phyloP scores from a whole-genome alignment of 2,329 filamentous ascomycete species.

The Aspergillus quadricinctus region DNA sequence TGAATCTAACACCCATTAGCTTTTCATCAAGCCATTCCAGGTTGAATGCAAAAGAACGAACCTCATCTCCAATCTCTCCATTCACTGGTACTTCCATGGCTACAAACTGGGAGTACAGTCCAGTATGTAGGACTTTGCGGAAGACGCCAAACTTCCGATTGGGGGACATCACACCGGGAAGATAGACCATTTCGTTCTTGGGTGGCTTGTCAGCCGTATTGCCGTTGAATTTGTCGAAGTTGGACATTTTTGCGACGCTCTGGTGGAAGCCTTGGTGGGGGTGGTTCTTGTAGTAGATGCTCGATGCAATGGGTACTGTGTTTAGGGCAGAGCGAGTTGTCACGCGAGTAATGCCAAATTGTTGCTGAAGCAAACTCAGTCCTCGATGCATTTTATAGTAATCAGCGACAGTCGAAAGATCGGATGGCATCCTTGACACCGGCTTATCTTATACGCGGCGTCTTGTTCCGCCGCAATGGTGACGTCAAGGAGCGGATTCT shows the following conservation, averaged over 20 bases:
- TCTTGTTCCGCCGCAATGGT: too few relatives aligned
- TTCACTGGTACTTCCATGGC: constrained; percentile 61
- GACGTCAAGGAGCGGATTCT: background rate
- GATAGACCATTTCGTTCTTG: constrained; percentile 57
- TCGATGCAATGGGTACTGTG: background rate
- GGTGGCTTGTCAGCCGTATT: constrained; percentile 34
- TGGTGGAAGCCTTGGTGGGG: background rate
- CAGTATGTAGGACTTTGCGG: constrained; percentile 59
- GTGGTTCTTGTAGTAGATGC: background rate
- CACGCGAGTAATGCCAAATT: background rate
- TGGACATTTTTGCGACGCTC: background rate
- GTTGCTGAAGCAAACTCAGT: background rate
- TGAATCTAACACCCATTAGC: constrained; percentile 37
- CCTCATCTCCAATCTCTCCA: constrained; percentile 64
- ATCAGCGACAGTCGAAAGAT: background rate
- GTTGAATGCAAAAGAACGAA: constrained; percentile 21
- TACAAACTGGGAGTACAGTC: constrained; percentile 59
- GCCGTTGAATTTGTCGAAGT: background rate
- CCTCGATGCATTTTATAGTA: background rate
- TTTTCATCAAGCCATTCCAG: too few relatives aligned
- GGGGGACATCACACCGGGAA: constrained; percentile 50
- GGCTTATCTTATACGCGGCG: background rate
- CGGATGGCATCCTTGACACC: background rate
- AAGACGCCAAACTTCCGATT: constrained; percentile 60
- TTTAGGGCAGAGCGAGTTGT: background rate